Evolutionary conservation across 768 basidiomycete genomes (phyloP).

Genomic region (Boletus reticulatus): DNA sequence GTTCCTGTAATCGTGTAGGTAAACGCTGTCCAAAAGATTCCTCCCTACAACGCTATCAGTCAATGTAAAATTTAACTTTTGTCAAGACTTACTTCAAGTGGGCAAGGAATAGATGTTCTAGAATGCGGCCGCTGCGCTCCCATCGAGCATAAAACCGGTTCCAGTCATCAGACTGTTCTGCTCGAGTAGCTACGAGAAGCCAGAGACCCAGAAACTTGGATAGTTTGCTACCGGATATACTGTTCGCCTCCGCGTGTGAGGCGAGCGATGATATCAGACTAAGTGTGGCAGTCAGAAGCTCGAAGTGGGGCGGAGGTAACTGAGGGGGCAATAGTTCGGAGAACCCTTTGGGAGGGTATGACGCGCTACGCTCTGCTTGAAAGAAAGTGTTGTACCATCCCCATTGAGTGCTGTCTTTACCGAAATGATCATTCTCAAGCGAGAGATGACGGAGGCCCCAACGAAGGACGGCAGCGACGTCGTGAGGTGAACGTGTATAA

Average conservation of each 20-base stretch:
- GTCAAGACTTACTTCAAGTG: slow-evolving; percentile 55
- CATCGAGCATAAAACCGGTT: slow-evolving; percentile 65
- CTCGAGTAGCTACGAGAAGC: slow-evolving; percentile 54
- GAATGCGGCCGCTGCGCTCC: slow-evolving; percentile 67
- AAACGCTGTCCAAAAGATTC: slow-evolving; percentile 54
- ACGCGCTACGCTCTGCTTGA: slow-evolving; percentile 52
- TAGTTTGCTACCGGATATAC: slow-evolving; percentile 76
- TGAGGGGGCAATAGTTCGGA: slow-evolving; percentile 58
- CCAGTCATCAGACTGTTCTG: slow-evolving; percentile 57
- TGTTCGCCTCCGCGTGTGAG: slow-evolving; percentile 66
- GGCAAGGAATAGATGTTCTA: slow-evolving; percentile 77
- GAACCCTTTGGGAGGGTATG: slow-evolving; percentile 65
- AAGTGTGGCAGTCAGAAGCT: slow-evolving; percentile 56
- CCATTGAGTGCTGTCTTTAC: slow-evolving; percentile 51
- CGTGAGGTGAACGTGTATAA: slow-evolving; percentile 67
- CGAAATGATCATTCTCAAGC: slow-evolving; percentile 58
- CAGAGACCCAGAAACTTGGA: slow-evolving; percentile 73
- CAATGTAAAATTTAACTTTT: background rate
- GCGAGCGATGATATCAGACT: slow-evolving; percentile 69
- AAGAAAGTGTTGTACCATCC: slow-evolving; percentile 69
- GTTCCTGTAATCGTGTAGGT: slow-evolving; percentile 68
- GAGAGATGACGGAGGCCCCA: slow-evolving; percentile 78
- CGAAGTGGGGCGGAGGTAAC: slow-evolving; percentile 55
- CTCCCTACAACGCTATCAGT: slow-evolving; percentile 42
- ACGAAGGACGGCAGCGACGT: slow-evolving; percentile 75